Base-by-base conservation (phyloP, 768 basidiomycete genomes). In the Psilocybe cyanescens region DNA sequence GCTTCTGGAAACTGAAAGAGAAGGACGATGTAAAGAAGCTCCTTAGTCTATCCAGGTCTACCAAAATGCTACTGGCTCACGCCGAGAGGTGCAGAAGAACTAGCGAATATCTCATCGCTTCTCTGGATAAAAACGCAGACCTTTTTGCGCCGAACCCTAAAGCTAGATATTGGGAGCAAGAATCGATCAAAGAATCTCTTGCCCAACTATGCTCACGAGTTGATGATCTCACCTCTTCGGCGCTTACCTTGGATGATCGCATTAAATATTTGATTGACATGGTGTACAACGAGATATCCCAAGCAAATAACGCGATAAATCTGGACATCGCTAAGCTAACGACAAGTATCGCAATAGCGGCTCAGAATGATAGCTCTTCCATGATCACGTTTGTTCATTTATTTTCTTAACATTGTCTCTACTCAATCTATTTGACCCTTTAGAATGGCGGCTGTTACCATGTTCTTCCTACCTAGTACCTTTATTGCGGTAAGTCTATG, bases 291-390 rank as follows among this genome's bases (percentile, higher is more conserved):
- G n/a, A 45, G 24, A 28, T 44, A 3, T 45, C 41, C 16, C 55
- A 57, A 33, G 8, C 45, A 28, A 44, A 57, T 24, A 57, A 39
- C 24, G 33, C 24, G 31, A 47, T 44, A 17, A 57, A 57, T 30
- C 24, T 57, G 44, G 55, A 57, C 6, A 57, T 57, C 44, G 55
- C 55, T 14, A 28, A 33, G 45, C 55, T 57, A 6, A 46, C 55
- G 7, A 29, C 55, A 16, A 45, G 24, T 8, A 57, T 57, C 28
- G 41, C 55, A n/a, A 30, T 57, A 11, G 41, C 44, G 12, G 45
- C 55, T 28, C 55, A 57, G 33, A 41, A 47, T 7, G 55, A 57
- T 46, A 57, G 45, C 45, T 57, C 55, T 11, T 45, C 55, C 16
- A 57, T 57, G 55, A 57, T 57, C 14, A 57, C 55, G 55, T 57